Conservation (phyloP, 331 rosid species). For the Phaseolus coccineus region DNA sequence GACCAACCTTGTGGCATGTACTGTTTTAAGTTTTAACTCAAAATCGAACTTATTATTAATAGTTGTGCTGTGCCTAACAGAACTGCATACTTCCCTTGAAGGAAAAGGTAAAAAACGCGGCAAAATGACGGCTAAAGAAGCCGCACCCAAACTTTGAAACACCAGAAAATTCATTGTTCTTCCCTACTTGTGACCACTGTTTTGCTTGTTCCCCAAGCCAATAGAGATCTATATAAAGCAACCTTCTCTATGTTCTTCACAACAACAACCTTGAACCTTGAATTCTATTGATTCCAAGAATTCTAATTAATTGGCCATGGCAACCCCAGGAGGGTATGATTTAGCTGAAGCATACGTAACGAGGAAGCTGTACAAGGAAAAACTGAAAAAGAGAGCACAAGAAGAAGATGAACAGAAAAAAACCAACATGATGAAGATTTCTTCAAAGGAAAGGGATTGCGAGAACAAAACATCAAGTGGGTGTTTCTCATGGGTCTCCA, state of each 20-base stretch:
- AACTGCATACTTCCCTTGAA: too few relatives aligned
- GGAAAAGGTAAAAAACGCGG: not conserved
- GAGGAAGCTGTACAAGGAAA: slow-evolving; percentile 43
- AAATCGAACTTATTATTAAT: too few relatives aligned
- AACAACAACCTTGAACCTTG: not conserved
- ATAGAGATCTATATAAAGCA: not conserved
- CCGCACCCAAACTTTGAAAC: not conserved
- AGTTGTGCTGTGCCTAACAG: too few relatives aligned
- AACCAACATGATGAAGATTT: not conserved
- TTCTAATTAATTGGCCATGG: slow-evolving; percentile 10
- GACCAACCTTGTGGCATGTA: too few relatives aligned
- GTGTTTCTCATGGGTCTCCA: slow-evolving; percentile 45
- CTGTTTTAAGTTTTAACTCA: too few relatives aligned
- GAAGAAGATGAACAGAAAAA: not conserved
- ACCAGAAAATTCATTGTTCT: not conserved
- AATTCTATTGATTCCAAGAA: not conserved
- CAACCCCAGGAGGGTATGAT: slow-evolving; percentile 31
- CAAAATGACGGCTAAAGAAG: not conserved
- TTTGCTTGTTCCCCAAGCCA: not conserved
- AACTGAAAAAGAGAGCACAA: slow-evolving; percentile 34
- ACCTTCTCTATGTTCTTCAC: not conserved
- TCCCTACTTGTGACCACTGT: not conserved
- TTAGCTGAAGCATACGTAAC: slow-evolving; percentile 49
- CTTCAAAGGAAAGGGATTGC: not conserved
- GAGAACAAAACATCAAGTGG: slow-evolving; percentile 34